A percentile compares a stretch with the other conserved stretches of the same genome.
phyloP scores from a whole-genome alignment of 1,284 basidiomycete species.

The Puccinia polysora region DNA sequence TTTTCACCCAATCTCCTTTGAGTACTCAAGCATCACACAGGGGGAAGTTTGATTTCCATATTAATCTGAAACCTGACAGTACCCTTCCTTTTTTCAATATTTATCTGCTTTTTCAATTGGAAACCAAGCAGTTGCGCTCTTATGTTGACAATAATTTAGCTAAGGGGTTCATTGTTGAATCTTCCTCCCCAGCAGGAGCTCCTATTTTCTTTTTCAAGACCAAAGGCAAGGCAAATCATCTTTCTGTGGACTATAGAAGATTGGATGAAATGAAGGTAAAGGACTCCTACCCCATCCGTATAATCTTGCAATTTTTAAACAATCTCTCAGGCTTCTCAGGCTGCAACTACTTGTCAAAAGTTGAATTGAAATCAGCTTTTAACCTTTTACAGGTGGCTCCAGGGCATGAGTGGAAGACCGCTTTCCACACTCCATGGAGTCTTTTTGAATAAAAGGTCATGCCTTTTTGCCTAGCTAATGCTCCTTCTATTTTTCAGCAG shows the following conservation, averaged over 20 bases:
- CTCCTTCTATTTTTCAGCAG: conserved; percentile 53
- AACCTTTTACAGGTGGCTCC: conserved; percentile 43
- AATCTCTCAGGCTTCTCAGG: conserved; percentile 35
- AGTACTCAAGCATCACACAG: no score
- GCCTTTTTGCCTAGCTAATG: conserved; percentile 56
- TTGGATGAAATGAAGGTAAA: conserved; percentile 14
- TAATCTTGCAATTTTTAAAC: conserved; percentile 44
- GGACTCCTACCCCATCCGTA: conserved; percentile 45
- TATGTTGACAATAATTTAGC: no score
- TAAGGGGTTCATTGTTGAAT: no score
- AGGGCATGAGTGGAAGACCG: conserved; percentile 52
- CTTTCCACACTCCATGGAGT: conserved; percentile 52
- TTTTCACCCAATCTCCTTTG: no score
- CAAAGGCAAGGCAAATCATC: neutral
- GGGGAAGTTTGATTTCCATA: no score
- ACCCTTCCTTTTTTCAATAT: no score
- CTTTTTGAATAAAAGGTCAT: conserved; percentile 51
- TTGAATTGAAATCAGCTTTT: conserved; percentile 45
- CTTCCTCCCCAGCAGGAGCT: conserved; percentile 1
- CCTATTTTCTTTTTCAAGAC: neutral
- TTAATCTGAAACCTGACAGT: no score
- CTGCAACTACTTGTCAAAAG: conserved; percentile 44
- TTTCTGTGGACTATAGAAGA: neutral
- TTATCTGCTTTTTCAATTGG: no score
- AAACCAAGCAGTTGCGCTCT: no score